Percentiles rank a stretch among this genome's conserved stretches.
These are phyloP conservation scores for Petunia secreta DNA, from an alignment of 257 asterid genomes.

Conservation along the genomic window DNA sequence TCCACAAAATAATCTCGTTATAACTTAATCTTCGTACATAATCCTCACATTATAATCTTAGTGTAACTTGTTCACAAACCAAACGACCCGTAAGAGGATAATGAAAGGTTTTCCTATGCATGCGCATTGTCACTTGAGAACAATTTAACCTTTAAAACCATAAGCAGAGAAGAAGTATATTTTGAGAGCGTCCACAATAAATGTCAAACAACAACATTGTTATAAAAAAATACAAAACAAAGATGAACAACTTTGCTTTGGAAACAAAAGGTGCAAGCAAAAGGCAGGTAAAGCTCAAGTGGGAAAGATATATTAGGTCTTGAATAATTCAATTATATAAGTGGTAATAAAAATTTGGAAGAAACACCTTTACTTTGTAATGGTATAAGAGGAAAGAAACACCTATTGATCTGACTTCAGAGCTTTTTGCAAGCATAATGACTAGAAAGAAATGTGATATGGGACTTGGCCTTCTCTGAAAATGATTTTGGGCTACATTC, in stretches of 20 bases:
- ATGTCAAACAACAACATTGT: conserved; percentile 14
- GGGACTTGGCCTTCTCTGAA: neutral
- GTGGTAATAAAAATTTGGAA: too few relatives aligned
- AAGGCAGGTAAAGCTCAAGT: neutral
- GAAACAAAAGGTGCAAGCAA: conserved; percentile 21
- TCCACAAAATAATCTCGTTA: too few relatives aligned
- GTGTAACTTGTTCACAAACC: too few relatives aligned
- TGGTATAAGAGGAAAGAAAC: neutral
- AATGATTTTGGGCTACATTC: conserved; percentile 1
- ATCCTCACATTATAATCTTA: too few relatives aligned
- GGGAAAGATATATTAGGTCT: too few relatives aligned
- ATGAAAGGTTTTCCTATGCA: conserved; percentile 20
- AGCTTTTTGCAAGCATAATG: neutral
- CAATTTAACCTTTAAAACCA: neutral
- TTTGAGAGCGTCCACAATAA: neutral
- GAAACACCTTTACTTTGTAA: too few relatives aligned
- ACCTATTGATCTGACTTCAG: neutral
- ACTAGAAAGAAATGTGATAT: conserved; percentile 1
- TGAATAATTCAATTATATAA: too few relatives aligned
- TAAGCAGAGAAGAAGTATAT: neutral
- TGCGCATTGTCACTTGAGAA: neutral
- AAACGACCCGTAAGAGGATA: neutral
- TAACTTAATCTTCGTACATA: too few relatives aligned
- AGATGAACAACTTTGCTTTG: conserved; percentile 5
- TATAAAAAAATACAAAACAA: neutral